A percentile compares a stretch with the other conserved stretches of the same genome.
These are phyloP conservation scores for Gloeophyllum trabeum DNA, from an alignment of 768 basidiomycete species.

Conservation along the genomic window DNA sequence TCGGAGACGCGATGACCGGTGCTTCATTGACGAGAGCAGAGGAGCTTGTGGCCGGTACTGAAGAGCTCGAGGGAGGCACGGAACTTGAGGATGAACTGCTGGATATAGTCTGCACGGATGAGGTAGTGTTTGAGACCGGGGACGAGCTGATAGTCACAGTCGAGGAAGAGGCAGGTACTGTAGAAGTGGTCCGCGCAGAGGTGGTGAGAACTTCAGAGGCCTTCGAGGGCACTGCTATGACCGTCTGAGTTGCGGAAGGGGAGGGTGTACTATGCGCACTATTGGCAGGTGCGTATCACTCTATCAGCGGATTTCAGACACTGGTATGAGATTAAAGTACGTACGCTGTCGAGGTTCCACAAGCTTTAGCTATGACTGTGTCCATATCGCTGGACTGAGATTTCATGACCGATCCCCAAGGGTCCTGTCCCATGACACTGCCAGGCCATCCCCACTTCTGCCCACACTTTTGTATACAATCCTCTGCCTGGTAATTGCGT, in stretches of 20 bases:
- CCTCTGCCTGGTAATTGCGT: constrained; percentile 8
- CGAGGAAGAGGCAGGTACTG: constrained; percentile 1
- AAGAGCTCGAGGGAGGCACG: constrained; percentile 1
- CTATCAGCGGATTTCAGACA: too few species aligned
- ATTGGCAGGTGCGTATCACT: too few species aligned
- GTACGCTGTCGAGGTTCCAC: constrained; percentile 20
- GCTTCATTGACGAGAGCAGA: constrained; percentile 1
- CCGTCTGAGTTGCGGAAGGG: constrained; percentile 2
- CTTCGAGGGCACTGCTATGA: neutral
- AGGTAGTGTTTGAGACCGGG: constrained; percentile 4
- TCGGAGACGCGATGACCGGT: constrained; percentile 8
- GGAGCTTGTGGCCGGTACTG: too few species aligned
- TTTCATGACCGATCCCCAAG: constrained; percentile 42
- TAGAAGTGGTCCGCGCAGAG: constrained; percentile 1
- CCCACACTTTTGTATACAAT: constrained; percentile 10
- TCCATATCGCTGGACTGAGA: constrained; percentile 20
- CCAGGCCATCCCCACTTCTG: constrained; percentile 27
- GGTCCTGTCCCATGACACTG: constrained; percentile 37
- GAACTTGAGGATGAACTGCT: neutral
- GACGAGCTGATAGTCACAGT: constrained; percentile 6
- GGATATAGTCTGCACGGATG: constrained; percentile 1
- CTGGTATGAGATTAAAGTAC: neutral
- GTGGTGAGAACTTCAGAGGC: constrained; percentile 1
- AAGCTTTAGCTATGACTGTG: constrained; percentile 28
- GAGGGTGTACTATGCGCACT: too few species aligned